A percentile compares a stretch with the other conserved stretches of the same genome.
phyloP scores from a whole-genome alignment of 106 monocot genomes.

The Cymbidium sinense region DNA sequence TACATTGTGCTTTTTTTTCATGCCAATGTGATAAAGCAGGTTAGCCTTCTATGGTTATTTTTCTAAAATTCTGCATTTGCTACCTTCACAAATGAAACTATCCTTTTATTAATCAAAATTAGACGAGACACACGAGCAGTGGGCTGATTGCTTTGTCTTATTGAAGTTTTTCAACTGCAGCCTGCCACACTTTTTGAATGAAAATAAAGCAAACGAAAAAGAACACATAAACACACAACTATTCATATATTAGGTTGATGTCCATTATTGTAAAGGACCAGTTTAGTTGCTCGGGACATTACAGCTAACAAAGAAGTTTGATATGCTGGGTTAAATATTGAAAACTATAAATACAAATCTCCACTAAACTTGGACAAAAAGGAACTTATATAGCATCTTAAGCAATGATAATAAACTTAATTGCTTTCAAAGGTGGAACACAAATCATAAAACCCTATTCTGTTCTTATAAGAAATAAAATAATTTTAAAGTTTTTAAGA shows the following conservation, averaged over 20 bases:
- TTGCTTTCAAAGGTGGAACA: background rate
- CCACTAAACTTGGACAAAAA: background rate
- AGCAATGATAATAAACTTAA: background rate
- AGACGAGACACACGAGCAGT: background rate
- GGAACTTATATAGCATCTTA: background rate
- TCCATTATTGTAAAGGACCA: background rate
- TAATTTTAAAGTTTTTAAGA: background rate
- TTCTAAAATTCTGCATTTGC: background rate
- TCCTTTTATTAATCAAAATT: background rate
- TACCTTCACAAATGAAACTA: background rate
- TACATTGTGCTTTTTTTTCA: slow-evolving; percentile 7
- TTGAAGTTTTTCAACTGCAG: background rate
- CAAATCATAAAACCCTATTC: background rate
- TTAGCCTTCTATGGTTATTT: background rate
- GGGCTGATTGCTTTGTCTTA: background rate
- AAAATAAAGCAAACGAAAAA: background rate
- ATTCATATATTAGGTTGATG: background rate
- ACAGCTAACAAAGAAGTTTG: background rate
- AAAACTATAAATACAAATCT: background rate
- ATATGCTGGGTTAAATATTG: background rate
- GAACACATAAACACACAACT: background rate
- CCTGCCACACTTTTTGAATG: background rate
- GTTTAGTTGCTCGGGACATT: background rate
- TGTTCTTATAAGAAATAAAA: background rate
- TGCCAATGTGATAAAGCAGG: background rate